Evolutionary conservation across 306 rosid species (phyloP).

Genomic region (Pyrus communis): DNA sequence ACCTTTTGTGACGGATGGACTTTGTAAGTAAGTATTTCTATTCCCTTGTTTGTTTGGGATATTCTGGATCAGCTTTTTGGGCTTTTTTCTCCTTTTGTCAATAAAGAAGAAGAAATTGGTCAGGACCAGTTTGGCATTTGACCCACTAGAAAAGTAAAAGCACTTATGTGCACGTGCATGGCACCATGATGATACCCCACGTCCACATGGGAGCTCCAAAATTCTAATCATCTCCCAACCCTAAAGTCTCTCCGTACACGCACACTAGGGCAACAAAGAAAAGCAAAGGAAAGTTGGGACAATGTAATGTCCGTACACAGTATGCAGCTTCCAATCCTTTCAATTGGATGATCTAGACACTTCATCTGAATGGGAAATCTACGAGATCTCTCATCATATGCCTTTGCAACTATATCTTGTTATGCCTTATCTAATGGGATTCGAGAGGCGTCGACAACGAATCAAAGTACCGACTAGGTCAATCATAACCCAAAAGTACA

Average conservation of each 20-base stretch:
- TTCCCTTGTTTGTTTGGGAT: not conserved
- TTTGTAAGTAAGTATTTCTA: not conserved
- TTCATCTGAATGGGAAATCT: slow-evolving; percentile 27
- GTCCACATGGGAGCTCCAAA: slow-evolving; percentile 52
- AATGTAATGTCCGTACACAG: slow-evolving; percentile 31
- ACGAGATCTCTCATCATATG: slow-evolving; percentile 1
- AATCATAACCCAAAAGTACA: not conserved
- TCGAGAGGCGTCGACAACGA: not conserved
- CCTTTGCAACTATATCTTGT: not conserved
- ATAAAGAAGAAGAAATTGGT: not conserved
- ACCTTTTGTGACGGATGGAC: not conserved
- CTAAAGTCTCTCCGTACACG: slow-evolving; percentile 44
- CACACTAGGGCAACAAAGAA: slow-evolving; percentile 22
- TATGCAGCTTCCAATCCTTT: slow-evolving; percentile 24
- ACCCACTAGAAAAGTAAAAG: slow-evolving; percentile 25
- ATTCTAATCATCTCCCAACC: slow-evolving; percentile 42
- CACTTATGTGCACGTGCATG: slow-evolving; percentile 65
- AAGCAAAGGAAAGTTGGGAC: slow-evolving; percentile 11
- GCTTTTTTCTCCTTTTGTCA: not conserved
- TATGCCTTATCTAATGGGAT: not conserved
- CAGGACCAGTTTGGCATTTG: slow-evolving; percentile 35
- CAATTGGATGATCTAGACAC: slow-evolving; percentile 26
- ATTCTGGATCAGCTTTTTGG: not conserved
- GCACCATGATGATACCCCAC: slow-evolving; percentile 41
- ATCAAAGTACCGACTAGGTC: not conserved